Base-by-base conservation (phyloP, 495 filamentous ascomycete genomes). In the Oidiodendron maius region DNA sequence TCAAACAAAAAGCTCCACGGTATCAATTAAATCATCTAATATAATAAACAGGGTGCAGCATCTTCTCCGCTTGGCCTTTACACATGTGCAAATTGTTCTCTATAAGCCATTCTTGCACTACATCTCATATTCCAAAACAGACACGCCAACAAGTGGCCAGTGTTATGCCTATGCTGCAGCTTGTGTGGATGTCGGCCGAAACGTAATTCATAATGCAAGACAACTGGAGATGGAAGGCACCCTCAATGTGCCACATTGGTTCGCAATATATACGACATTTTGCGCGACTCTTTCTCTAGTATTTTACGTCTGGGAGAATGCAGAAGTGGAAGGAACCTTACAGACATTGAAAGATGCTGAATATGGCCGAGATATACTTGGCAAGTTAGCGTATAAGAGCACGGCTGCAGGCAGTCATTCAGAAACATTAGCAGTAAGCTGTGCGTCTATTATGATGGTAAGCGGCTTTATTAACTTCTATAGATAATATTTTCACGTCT, bases 91-190 rank as follows among this genome's bases (percentile, higher is more conserved):
- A 59, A 76, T 89, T 67, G 75, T 89, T 52, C 77, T 89, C 55
- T 89, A 89, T 52, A 76, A 85, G 4, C 85, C 85, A 3, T 89
- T 89, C 57, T 64, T 89, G 24, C 85, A 89, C 61, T 87, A 88
- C 55, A 78, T 85, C 40, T 80, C 83, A 3, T 72, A 67, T 22
- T 20, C 63, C 46, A 70, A 77, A 55, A 62, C 68, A 4, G 70
- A 75, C 41, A 48, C 23, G 10, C 17, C 44, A 17, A 35, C 26
- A 22, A 48, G 32, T 28, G 87, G 94, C 53, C 83, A 91, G 60
- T 48, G 39, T 26, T 80, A 87, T 22, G 86, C 87, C 18, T 96
- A 90, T 62, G 50, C 50, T 44, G 24, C 50, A 26, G 50, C 50
- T 3, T 89, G 84, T 57, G 77, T 89, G 37, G 80, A 77, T 56